Base-by-base conservation (phyloP, 352 stramenopile genomes). In the Globisporangium barbulae region DNA sequence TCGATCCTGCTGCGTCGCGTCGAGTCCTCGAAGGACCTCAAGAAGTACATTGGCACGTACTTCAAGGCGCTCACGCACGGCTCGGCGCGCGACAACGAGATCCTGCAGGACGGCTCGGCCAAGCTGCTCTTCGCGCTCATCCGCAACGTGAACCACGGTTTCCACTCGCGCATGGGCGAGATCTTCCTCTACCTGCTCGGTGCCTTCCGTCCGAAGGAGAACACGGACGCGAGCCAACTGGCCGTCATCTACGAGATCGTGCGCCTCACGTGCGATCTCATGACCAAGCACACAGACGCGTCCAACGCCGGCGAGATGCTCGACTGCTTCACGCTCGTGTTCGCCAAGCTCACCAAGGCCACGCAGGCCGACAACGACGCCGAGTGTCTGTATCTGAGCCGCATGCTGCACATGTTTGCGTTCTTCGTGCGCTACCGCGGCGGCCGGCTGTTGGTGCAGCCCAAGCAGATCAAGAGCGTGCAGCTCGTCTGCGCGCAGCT, bases 121-220 rank as follows among this genome's bases (percentile, higher is more conserved):
- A 93, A 90, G 56, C 71, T 96, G 6, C 87, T 94, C 31, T 93
- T 96, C 53, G 79, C 76, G 19, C 71, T 96, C 3, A 69, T 95
- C 31, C 87, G 88, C 35, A 95, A 95, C 54, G 87, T 96, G 13
- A 88, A 87, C 53, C 76, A 90, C 61, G 80, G 86, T 1, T 95
- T 96, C 69, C 87, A 96, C 70, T 95, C 87, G 49, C 75, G 88
- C 25, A 94, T 93, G 87, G 68, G 73, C 28, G 85, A 94, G 22
- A 78, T 95, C 37, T 74, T 94, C 45, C 61, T 88, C 5, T 84
- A 89, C 28, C 59, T 96, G 47, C 72, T 96, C 2, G 72, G 78
- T 3, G 76, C 86, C 6, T 94, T 96, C 61, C 70, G 83, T 19
- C 82, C 88, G 0, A 90, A 83, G 30, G 49, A 74, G 41, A 33